These are phyloP conservation scores for Serendipita sp. DNA, from an alignment of 1,284 basidiomycete genomes.

Conservation along the genomic window DNA sequence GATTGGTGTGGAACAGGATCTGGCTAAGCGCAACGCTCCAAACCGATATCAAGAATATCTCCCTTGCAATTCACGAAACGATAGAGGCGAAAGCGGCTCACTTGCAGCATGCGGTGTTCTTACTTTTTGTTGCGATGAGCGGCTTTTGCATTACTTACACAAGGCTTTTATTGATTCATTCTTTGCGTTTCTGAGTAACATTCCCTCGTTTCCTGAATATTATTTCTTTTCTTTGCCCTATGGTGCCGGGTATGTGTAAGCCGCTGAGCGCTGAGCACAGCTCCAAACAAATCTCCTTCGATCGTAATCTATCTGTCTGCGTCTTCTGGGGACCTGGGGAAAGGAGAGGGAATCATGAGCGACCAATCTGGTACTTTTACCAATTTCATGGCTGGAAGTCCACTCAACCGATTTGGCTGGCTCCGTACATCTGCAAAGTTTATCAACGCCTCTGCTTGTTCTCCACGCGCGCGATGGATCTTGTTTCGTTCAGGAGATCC, in stretches of 20 bases:
- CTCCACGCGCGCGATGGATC: constrained; percentile 54
- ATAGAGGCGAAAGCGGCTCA: background rate
- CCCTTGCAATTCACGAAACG: background rate
- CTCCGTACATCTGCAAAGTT: constrained; percentile 57
- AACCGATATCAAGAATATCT: background rate
- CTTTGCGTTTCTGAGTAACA: background rate
- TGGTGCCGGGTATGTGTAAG: background rate
- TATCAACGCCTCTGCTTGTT: constrained; percentile 49
- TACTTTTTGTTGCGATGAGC: background rate
- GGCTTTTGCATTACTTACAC: constrained; percentile 5
- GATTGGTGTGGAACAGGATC: constrained; percentile 26
- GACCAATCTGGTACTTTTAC: constrained; percentile 13
- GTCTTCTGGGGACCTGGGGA: background rate
- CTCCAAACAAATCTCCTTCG: background rate
- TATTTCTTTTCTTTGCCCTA: constrained; percentile 3
- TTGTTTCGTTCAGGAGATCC: constrained; percentile 58
- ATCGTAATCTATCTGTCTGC: background rate
- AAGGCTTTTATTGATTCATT: background rate
- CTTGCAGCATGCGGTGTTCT: background rate
- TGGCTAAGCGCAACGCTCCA: constrained; percentile 24
- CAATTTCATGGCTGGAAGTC: constrained; percentile 60
- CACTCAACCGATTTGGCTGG: constrained; percentile 79
- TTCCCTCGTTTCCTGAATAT: background rate
- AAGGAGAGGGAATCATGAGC: background rate
- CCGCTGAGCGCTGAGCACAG: background rate